Evolutionary conservation across 495 filamentous ascomycete genomes (phyloP).

Genomic region (Hyaloscypha hepaticicola): DNA sequence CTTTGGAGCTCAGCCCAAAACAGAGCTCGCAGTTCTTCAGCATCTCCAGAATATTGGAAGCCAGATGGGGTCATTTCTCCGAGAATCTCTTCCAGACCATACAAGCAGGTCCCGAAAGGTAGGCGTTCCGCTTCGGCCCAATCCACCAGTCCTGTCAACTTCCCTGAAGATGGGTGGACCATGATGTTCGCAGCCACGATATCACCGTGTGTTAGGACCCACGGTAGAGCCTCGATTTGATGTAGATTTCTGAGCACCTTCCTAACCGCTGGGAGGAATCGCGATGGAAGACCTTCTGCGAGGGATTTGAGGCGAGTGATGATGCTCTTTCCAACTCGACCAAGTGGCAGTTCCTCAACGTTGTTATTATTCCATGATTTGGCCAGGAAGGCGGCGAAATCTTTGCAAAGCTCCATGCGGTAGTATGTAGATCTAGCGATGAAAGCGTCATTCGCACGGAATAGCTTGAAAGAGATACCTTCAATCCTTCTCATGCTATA

Average conservation of each 20-base stretch:
- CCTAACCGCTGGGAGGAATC: conserved; percentile 36
- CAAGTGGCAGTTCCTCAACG: conserved; percentile 14
- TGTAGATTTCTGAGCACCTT: conserved; percentile 36
- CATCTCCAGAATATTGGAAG: conserved; percentile 44
- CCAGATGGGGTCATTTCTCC: conserved; percentile 36
- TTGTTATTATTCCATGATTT: conserved; percentile 36
- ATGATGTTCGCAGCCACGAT: conserved; percentile 54
- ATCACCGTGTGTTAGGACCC: conserved; percentile 59
- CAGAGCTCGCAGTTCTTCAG: conserved; percentile 38
- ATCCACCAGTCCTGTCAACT: conserved; percentile 52
- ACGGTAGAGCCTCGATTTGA: conserved; percentile 43
- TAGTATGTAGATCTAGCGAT: conserved; percentile 11
- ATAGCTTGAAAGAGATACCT: conserved; percentile 40
- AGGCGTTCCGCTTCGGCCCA: conserved; percentile 61
- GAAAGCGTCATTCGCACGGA: conserved; percentile 25
- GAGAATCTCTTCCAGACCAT: conserved; percentile 55
- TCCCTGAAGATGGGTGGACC: conserved; percentile 37
- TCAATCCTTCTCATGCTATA: conserved; percentile 44
- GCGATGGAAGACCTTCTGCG: conserved; percentile 37
- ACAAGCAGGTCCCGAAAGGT: conserved; percentile 55
- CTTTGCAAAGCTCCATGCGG: conserved; percentile 40
- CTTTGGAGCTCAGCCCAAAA: conserved; percentile 49
- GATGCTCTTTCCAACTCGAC: conserved; percentile 39
- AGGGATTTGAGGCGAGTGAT: conserved; percentile 40
- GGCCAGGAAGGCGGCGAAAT: conserved; percentile 45